Evolutionary conservation across 2,329 filamentous ascomycete genomes (phyloP).

Genomic region (Cladobotryum mycophilum): DNA sequence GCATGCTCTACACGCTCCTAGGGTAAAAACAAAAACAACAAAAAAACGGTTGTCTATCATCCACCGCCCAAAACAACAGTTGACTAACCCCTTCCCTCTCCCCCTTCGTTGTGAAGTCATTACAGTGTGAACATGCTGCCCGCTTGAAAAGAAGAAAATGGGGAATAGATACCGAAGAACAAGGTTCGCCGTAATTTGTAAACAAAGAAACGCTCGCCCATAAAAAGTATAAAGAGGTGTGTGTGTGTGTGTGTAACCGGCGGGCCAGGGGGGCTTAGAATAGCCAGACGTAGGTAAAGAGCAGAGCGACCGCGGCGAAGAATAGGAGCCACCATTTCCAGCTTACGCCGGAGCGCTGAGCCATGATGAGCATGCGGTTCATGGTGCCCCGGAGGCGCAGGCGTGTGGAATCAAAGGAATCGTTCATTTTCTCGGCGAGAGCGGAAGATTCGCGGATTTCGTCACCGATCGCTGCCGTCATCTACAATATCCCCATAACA

Average conservation of each 20-base stretch:
- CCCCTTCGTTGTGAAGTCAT: too few species aligned
- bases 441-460: conserved; percentile 88
- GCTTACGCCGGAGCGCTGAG: conserved; percentile 84
- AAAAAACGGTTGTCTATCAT: neutral
- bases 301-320: conserved; percentile 70
- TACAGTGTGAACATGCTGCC: too few species aligned
- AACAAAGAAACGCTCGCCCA: too few species aligned
- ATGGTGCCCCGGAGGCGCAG: conserved; percentile 82
- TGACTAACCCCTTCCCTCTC: too few species aligned
- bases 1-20: conserved; percentile 8
- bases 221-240: too few species aligned
- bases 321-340: conserved; percentile 94
- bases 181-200: too few species aligned
- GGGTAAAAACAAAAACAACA: neutral
- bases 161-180: too few species aligned
- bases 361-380: conserved; percentile 96
- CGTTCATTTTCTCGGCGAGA: conserved; percentile 92
- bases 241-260: too few species aligned
- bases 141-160: too few species aligned
- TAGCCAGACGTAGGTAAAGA: conserved; percentile 93
- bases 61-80: neutral
- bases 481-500: conserved; percentile 48
- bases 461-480: conserved; percentile 88
- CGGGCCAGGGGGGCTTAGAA: conserved; percentile 47
- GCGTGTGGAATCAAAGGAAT: conserved; percentile 81